A percentile compares a stretch with the other conserved stretches of the same genome.
These are phyloP conservation scores for Pythium apleroticum DNA, from an alignment of 352 stramenopile genomes.

Conservation along the genomic window DNA sequence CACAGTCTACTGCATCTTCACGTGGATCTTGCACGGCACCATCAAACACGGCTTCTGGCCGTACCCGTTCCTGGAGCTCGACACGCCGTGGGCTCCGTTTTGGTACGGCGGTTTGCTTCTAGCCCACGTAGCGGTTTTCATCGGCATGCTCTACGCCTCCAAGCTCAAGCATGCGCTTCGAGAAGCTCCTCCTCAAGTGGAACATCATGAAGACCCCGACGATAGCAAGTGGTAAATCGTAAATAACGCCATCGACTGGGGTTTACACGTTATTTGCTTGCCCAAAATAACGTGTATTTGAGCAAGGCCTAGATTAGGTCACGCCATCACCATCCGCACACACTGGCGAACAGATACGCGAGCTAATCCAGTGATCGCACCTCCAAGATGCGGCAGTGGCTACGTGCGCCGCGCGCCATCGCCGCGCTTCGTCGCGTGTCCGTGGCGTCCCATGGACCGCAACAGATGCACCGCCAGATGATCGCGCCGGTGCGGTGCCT, in stretches of 20 bases:
- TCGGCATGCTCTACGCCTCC: slow-evolving; percentile 46
- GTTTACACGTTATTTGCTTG: slow-evolving; percentile 3
- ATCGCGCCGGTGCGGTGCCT: not conserved
- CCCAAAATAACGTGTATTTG: not conserved
- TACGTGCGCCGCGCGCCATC: slow-evolving; percentile 13
- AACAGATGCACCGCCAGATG: not conserved
- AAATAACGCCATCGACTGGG: not conserved
- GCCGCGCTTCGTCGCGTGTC: slow-evolving; percentile 14
- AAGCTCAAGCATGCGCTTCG: slow-evolving; percentile 33
- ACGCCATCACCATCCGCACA: slow-evolving; percentile 6
- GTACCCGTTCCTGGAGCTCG: slow-evolving; percentile 74
- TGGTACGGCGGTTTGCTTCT: slow-evolving; percentile 68
- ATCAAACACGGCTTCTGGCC: slow-evolving; percentile 72
- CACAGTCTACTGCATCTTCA: slow-evolving; percentile 66
- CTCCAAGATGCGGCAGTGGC: slow-evolving; percentile 16
- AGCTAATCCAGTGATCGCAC: not conserved
- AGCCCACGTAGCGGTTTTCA: slow-evolving; percentile 43
- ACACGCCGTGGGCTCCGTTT: slow-evolving; percentile 70
- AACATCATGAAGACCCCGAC: not conserved
- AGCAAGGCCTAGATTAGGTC: slow-evolving; percentile 8
- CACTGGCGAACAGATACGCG: not conserved
- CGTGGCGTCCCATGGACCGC: not conserved
- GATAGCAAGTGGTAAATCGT: not conserved
- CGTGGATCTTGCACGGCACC: slow-evolving; percentile 75
- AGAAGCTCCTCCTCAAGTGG: slow-evolving; percentile 2